Evolutionary conservation across 805 yeast genomes (phyloP).

Genomic region (Schwanniomyces polymorphus): DNA sequence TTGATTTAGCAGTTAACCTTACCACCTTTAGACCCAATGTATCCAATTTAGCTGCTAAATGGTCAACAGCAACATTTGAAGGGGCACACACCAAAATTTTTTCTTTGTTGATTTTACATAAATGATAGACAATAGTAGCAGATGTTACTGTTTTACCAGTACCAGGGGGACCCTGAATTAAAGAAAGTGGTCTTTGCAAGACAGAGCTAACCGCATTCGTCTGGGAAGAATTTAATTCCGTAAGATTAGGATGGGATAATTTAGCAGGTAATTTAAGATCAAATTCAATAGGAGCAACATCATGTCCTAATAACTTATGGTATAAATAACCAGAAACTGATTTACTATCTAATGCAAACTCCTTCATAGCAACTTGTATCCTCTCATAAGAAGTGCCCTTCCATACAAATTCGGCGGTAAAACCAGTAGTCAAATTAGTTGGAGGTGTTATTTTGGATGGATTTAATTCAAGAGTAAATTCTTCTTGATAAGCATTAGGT

Average conservation of each 20-base stretch:
- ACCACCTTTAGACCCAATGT: conserved; percentile 75
- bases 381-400: conserved; percentile 79
- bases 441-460: conserved; percentile 50
- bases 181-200: conserved; percentile 67
- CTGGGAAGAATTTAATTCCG: conserved; percentile 76
- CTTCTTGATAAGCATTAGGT: conserved; percentile 67
- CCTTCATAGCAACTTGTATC: conserved; percentile 75
- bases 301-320: conserved; percentile 79
- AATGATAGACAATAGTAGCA: conserved; percentile 80
- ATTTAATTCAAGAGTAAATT: conserved; percentile 68
- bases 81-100: conserved; percentile 90
- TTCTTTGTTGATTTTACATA: conserved; percentile 59
- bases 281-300: conserved; percentile 61
- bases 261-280: conserved; percentile 60
- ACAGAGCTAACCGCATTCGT: conserved; percentile 72
- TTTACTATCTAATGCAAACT: conserved; percentile 67
- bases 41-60: conserved; percentile 72
- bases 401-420: conserved; percentile 88
- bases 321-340: conserved; percentile 75
- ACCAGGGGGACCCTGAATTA: conserved; percentile 83
- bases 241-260: conserved; percentile 64
- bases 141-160: conserved; percentile 96
- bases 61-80: conserved; percentile 93
- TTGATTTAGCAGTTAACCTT: conserved; percentile 69
- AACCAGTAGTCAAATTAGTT: conserved; percentile 59